These are phyloP conservation scores for Paradendryphiella salina DNA, from an alignment of 2,329 filamentous ascomycete species.

Conservation along the genomic window DNA sequence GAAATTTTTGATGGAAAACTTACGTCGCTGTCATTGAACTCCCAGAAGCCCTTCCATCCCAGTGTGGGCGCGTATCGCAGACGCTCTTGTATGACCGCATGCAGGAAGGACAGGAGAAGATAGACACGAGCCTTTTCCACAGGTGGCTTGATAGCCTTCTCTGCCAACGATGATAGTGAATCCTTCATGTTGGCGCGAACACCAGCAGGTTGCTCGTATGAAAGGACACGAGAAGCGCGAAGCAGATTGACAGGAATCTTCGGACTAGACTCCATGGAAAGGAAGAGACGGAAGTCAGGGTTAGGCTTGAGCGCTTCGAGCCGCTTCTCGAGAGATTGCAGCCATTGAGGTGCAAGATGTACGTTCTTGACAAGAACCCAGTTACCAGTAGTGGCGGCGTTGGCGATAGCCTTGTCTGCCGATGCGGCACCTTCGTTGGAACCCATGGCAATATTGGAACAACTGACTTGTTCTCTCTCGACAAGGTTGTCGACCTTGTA, in stretches of 20 bases:
- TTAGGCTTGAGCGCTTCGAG: slow-evolving; percentile 95
- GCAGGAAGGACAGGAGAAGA: slow-evolving; percentile 87
- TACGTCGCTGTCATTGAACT: slow-evolving; percentile 99
- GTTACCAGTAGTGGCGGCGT: slow-evolving; percentile 85
- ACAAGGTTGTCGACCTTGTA: slow-evolving; percentile 98
- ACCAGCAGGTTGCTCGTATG: slow-evolving; percentile 97
- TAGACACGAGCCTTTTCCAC: slow-evolving; percentile 91
- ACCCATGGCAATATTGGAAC: slow-evolving; percentile 98
- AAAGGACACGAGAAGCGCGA: slow-evolving; percentile 87
- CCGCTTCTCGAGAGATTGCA: slow-evolving; percentile 95
- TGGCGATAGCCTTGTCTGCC: slow-evolving; percentile 92
- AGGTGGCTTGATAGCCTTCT: slow-evolving; percentile 75
- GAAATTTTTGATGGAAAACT: slow-evolving; percentile 52
- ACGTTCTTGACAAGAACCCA: slow-evolving; percentile 99
- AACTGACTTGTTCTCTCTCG: slow-evolving; percentile 76
- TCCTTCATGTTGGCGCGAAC: slow-evolving; percentile 99
- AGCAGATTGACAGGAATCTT: slow-evolving; percentile 97
- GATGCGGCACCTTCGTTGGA: slow-evolving; percentile 91
- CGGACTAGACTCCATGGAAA: slow-evolving; percentile 95
- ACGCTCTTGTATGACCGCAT: slow-evolving; percentile 93
- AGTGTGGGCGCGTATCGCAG: slow-evolving; percentile 90
- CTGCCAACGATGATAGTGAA: slow-evolving; percentile 80
- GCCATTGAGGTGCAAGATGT: slow-evolving; percentile 91
- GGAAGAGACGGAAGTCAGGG: slow-evolving; percentile 87
- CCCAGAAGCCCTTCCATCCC: slow-evolving; percentile 99